Conservation (phyloP, 805 yeast species). For the Yamadazyma phyllophila region DNA sequence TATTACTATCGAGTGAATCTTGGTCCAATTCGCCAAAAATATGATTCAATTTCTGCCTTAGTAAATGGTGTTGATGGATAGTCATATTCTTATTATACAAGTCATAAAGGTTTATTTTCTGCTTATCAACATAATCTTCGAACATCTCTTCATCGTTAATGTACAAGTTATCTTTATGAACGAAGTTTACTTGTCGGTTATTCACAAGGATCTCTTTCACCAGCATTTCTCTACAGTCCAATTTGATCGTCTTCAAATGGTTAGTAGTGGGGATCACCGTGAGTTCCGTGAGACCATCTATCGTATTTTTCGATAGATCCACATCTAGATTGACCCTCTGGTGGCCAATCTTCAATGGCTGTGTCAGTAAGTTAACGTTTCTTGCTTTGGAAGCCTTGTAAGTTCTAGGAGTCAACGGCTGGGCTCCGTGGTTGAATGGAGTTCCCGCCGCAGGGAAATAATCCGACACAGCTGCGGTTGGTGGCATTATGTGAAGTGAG, state of each 20-base stretch:
- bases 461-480: constrained; percentile 10
- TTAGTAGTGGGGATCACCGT: constrained; percentile 72
- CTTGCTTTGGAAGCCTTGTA: constrained; percentile 20
- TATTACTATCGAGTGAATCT: constrained; percentile 20
- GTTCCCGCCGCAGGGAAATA: constrained; percentile 9
- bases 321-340: constrained; percentile 81
- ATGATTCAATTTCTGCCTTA: constrained; percentile 51
- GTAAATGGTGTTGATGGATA: constrained; percentile 58
- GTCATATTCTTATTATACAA: constrained; percentile 38
- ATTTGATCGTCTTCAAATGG: constrained; percentile 52
- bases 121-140: constrained; percentile 23
- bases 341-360: constrained; percentile 72
- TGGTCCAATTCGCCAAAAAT: constrained; percentile 48
- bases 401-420: constrained; percentile 18
- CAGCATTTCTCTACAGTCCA: constrained; percentile 78
- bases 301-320: constrained; percentile 58
- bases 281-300: constrained; percentile 78
- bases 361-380: constrained; percentile 30
- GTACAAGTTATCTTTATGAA: constrained; percentile 53
- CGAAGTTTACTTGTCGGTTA: constrained; percentile 50
- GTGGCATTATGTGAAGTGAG: constrained; percentile 11
- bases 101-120: constrained; percentile 39
- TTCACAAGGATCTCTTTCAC: constrained; percentile 64
- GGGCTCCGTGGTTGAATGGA: constrained; percentile 5
- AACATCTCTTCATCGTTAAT: constrained; percentile 32